These are phyloP conservation scores for Odontarrhena argentea DNA, from an alignment of 345 rosid genomes.

Conservation along the genomic window DNA sequence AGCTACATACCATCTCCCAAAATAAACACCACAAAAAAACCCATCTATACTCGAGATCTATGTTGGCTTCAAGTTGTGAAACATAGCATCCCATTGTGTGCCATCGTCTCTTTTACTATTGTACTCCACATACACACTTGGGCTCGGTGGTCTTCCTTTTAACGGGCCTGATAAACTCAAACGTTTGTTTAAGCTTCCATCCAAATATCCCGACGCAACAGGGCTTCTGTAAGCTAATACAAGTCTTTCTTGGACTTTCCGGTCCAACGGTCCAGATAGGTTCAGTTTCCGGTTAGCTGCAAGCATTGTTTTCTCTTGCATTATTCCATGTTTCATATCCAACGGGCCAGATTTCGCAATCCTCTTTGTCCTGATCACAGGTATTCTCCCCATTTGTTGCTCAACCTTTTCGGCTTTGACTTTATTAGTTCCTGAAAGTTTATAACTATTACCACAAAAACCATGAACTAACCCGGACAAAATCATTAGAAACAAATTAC, in stretches of 20 bases:
- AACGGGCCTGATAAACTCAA: constrained; percentile 53
- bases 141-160: constrained; percentile 50
- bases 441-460: constrained; percentile 1
- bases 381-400: constrained; percentile 38
- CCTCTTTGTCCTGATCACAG: constrained; percentile 40
- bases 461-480: not conserved
- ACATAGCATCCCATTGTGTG: constrained; percentile 61
- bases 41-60: constrained; percentile 24
- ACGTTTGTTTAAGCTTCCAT: constrained; percentile 48
- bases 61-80: constrained; percentile 83
- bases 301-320: constrained; percentile 42
- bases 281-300: constrained; percentile 41
- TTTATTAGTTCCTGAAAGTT: constrained; percentile 28
- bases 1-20: constrained; percentile 1
- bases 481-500: not conserved
- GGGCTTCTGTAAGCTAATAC: constrained; percentile 52
- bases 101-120: constrained; percentile 44
- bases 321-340: constrained; percentile 39
- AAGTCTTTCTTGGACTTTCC: constrained; percentile 55
- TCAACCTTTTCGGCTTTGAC: constrained; percentile 43
- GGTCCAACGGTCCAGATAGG: constrained; percentile 72
- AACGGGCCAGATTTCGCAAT: constrained; percentile 73
- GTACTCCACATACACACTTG: constrained; percentile 41
- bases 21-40: not conserved
- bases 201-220: constrained; percentile 44